These are phyloP conservation scores for Hemileccinum rubropunctum DNA, from an alignment of 768 basidiomycete species.

Conservation along the genomic window DNA sequence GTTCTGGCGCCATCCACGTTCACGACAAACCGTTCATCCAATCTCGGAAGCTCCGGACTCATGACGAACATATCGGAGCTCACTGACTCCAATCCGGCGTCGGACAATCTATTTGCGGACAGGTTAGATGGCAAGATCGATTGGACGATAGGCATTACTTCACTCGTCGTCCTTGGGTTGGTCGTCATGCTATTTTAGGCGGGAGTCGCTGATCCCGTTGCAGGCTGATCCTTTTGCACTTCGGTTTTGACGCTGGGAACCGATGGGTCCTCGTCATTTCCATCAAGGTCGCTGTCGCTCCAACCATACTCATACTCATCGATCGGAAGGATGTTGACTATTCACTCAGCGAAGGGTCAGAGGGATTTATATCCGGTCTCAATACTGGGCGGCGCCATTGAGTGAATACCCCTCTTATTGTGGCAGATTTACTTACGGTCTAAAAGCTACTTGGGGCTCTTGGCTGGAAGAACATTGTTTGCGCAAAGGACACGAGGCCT, in stretches of 20 bases:
- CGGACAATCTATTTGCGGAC: conserved; percentile 8
- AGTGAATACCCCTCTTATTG: not conserved
- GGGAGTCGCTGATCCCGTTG: not conserved
- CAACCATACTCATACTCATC: conserved; percentile 30
- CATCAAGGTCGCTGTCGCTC: conserved; percentile 35
- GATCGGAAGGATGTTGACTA: not conserved
- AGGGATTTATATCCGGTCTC: conserved; percentile 1
- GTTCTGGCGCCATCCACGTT: not conserved
- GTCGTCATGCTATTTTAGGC: not conserved
- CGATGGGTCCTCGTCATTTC: conserved; percentile 17
- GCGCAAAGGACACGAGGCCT: conserved; percentile 25
- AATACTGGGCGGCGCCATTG: conserved; percentile 6
- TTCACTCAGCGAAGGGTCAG: conserved; percentile 8
- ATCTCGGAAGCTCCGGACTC: conserved; percentile 6
- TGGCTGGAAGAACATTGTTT: conserved; percentile 27
- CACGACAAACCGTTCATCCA: not conserved
- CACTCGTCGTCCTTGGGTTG: conserved; percentile 11
- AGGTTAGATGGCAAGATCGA: not conserved
- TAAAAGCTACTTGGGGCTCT: conserved; percentile 26
- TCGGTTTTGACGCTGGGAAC: not conserved
- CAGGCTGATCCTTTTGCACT: not conserved
- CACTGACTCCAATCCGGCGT: conserved; percentile 10
- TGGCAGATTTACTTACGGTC: conserved; percentile 14
- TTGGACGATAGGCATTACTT: not conserved
- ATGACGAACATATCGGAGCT: conserved; percentile 21